Percentiles rank a stretch among this genome's conserved stretches.
Evolutionary conservation across 2,329 filamentous ascomycete genomes (phyloP).

Genomic region (Ophiocordyceps robertsii): DNA sequence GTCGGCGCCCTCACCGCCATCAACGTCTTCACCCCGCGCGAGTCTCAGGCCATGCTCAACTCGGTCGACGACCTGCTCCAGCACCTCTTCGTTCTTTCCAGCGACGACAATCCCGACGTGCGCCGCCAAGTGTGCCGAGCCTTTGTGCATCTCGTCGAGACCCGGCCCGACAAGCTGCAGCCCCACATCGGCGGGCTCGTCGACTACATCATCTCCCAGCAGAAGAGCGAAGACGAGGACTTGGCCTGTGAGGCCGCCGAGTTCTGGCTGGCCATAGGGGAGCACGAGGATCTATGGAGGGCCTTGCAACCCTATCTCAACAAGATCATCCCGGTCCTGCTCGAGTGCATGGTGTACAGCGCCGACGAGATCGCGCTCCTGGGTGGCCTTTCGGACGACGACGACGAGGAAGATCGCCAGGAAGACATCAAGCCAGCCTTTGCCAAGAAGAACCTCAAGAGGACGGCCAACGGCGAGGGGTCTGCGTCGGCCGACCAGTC

Average conservation of each 20-base stretch:
- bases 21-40: conserved; percentile 81
- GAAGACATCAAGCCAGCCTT: conserved; percentile 91
- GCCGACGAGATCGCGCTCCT: conserved; percentile 83
- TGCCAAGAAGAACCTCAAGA: conserved; percentile 53
- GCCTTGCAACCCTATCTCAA: conserved; percentile 63
- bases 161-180: conserved; percentile 76
- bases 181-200: conserved; percentile 82
- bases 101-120: conserved; percentile 68
- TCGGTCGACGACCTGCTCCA: conserved; percentile 71
- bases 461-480: conserved; percentile 40
- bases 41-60: conserved; percentile 68
- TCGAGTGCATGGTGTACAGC: conserved; percentile 93
- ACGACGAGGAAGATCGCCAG: conserved; percentile 76
- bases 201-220: conserved; percentile 84
- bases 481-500: conserved; percentile 35
- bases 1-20: conserved; percentile 69
- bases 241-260: conserved; percentile 89
- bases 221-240: conserved; percentile 76
- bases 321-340: conserved; percentile 78
- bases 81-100: conserved; percentile 68
- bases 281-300: conserved; percentile 68
- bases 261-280: conserved; percentile 91
- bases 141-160: conserved; percentile 84
- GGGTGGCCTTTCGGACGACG: conserved; percentile 75
- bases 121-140: conserved; percentile 86